These are phyloP conservation scores for Ajuga reptans DNA, from an alignment of 305 asterid genomes.

Conservation along the genomic window DNA sequence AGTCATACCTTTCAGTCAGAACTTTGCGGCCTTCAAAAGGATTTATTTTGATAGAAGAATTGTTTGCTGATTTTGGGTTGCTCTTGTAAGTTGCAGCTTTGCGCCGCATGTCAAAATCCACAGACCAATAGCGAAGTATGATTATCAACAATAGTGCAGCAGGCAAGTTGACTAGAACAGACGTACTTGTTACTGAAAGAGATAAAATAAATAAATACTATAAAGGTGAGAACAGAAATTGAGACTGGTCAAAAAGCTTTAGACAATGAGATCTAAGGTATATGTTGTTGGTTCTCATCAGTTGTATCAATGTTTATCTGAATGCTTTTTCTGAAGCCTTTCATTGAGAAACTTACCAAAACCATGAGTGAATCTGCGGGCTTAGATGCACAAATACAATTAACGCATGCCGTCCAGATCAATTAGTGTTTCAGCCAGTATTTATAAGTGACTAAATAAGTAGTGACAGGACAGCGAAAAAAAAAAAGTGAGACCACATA, in stretches of 20 bases:
- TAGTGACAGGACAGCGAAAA: neutral
- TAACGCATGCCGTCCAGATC: neutral
- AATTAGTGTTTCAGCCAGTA: slow-evolving; percentile 1
- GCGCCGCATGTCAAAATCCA: slow-evolving; percentile 76
- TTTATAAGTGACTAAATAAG: neutral
- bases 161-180: slow-evolving; percentile 85
- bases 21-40: slow-evolving; percentile 33
- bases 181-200: slow-evolving; percentile 78
- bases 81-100: slow-evolving; percentile 71
- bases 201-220: slow-evolving; percentile 18
- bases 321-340: neutral
- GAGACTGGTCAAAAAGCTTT: neutral
- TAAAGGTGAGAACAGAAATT: slow-evolving; percentile 4
- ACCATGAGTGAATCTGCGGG: neutral
- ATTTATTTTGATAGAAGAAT: slow-evolving; percentile 29
- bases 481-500: neutral
- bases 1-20: slow-evolving; percentile 47
- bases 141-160: slow-evolving; percentile 64
- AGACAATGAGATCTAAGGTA: slow-evolving; percentile 6
- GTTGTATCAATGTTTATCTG: slow-evolving; percentile 1
- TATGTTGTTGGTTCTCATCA: neutral
- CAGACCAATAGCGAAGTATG: slow-evolving; percentile 59
- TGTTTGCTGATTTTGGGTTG: slow-evolving; percentile 40
- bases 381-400: slow-evolving; percentile 1
- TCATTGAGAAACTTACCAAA: neutral